These are phyloP conservation scores for Afroboletus lepidellus DNA, from an alignment of 1,284 basidiomycete species.

Conservation along the genomic window DNA sequence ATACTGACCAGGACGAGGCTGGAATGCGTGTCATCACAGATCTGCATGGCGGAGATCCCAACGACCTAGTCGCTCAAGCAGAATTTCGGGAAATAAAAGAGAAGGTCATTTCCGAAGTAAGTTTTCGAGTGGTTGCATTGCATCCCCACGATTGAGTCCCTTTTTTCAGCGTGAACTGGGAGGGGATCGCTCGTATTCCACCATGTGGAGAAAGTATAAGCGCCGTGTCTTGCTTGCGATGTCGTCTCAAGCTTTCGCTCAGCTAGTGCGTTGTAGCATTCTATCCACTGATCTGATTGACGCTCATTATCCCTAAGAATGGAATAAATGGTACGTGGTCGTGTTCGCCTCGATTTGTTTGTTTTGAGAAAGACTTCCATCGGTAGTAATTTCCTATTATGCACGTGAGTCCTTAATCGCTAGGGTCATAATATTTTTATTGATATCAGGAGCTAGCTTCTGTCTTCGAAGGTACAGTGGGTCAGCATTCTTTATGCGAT, in stretches of 20 bases:
- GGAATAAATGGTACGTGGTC: slow-evolving; percentile 76
- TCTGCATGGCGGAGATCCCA: slow-evolving; percentile 83
- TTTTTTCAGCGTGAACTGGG: slow-evolving; percentile 59
- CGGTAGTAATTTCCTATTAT: slow-evolving; percentile 88
- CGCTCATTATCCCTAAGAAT: slow-evolving; percentile 50
- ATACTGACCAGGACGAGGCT: slow-evolving; percentile 82
- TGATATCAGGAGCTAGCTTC: slow-evolving; percentile 46
- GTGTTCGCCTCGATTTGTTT: not conserved
- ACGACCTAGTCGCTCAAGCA: slow-evolving; percentile 69
- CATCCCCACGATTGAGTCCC: not conserved
- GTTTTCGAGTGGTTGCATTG: slow-evolving; percentile 15
- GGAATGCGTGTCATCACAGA: slow-evolving; percentile 90
- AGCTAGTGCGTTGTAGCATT: slow-evolving; percentile 55
- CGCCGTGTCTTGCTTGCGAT: slow-evolving; percentile 93
- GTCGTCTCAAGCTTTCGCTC: slow-evolving; percentile 96
- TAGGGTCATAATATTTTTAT: slow-evolving; percentile 7
- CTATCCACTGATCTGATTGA: slow-evolving; percentile 1
- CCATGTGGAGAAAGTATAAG: slow-evolving; percentile 89
- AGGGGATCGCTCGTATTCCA: slow-evolving; percentile 79
- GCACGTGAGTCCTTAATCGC: slow-evolving; percentile 60
- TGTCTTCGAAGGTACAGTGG: slow-evolving; percentile 74
- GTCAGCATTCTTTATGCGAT: not conserved
- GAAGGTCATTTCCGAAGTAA: slow-evolving; percentile 78
- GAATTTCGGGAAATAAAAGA: slow-evolving; percentile 95
- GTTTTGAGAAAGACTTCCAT: slow-evolving; percentile 12